Evolutionary conservation across 352 stramenopile species (phyloP).

Genomic region (Thalassiosira livingstoniorum): DNA sequence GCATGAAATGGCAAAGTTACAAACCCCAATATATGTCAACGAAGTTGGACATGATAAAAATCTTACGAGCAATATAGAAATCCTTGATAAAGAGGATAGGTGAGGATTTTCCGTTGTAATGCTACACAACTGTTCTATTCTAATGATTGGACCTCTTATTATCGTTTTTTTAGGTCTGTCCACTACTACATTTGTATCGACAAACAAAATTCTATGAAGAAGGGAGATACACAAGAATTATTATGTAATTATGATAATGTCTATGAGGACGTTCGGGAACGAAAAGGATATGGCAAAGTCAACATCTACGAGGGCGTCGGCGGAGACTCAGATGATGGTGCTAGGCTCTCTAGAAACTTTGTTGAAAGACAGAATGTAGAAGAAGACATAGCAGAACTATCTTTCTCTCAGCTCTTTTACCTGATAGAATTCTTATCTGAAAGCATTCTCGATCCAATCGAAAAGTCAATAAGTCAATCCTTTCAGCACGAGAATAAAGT

Average conservation of each 20-base stretch:
- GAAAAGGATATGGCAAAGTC: constrained; percentile 77
- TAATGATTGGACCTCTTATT: too few relatives aligned
- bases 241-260: constrained; percentile 67
- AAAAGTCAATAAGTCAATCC: constrained; percentile 36
- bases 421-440: constrained; percentile 63
- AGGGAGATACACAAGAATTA: constrained; percentile 75
- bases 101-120: too few relatives aligned
- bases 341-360: constrained; percentile 67
- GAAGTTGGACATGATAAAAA: constrained; percentile 72
- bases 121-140: too few relatives aligned
- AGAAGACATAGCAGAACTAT: constrained; percentile 49
- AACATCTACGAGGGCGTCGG: constrained; percentile 52
- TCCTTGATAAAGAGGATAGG: constrained; percentile 46
- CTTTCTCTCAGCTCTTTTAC: constrained; percentile 45
- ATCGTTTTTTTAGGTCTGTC: too few relatives aligned
- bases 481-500: neutral
- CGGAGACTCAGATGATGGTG: constrained; percentile 58
- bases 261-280: constrained; percentile 74
- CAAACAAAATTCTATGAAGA: constrained; percentile 64
- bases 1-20: constrained; percentile 63
- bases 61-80: constrained; percentile 67
- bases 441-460: constrained; percentile 49
- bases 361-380: constrained; percentile 56
- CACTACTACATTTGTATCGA: constrained; percentile 69
- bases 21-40: constrained; percentile 82